Evolutionary conservation across 306 rosid genomes (phyloP).

Genomic region (Begonia loranthoides): DNA sequence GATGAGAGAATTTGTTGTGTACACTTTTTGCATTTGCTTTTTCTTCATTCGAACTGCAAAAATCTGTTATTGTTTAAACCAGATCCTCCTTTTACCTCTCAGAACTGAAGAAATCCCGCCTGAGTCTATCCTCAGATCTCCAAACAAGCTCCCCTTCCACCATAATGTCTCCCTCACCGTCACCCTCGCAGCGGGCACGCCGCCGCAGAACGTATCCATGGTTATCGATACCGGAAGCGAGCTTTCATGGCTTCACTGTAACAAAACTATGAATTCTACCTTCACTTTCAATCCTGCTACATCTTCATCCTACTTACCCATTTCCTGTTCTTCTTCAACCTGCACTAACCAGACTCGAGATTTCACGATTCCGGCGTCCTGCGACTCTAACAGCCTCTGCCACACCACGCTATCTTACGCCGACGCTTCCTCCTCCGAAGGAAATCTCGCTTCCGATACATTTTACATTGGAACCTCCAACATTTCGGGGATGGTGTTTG

Average conservation of each 20-base stretch:
- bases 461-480: conserved; percentile 37
- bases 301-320: conserved; percentile 43
- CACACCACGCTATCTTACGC: conserved; percentile 82
- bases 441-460: conserved; percentile 58
- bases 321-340: conserved; percentile 50
- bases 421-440: conserved; percentile 70
- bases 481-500: conserved; percentile 36
- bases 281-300: conserved; percentile 25
- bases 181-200: conserved; percentile 56
- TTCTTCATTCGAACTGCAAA: neutral
- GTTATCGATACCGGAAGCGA: conserved; percentile 85
- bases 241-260: conserved; percentile 81
- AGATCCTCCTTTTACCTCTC: conserved; percentile 40
- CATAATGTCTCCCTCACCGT: conserved; percentile 64
- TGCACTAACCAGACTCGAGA: conserved; percentile 59
- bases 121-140: conserved; percentile 44
- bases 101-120: conserved; percentile 48
- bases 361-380: conserved; percentile 72
- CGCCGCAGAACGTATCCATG: conserved; percentile 78
- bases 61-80: conserved; percentile 7
- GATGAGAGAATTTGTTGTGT: conserved; percentile 18
- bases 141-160: conserved; percentile 61
- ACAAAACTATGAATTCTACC: conserved; percentile 13
- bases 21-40: conserved; percentile 14
- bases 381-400: conserved; percentile 66